Evolutionary conservation across 2,329 filamentous ascomycete species (phyloP), one percentile per base, ranked within the genome.

Genomic region (Neonectria coccinea): DNA sequence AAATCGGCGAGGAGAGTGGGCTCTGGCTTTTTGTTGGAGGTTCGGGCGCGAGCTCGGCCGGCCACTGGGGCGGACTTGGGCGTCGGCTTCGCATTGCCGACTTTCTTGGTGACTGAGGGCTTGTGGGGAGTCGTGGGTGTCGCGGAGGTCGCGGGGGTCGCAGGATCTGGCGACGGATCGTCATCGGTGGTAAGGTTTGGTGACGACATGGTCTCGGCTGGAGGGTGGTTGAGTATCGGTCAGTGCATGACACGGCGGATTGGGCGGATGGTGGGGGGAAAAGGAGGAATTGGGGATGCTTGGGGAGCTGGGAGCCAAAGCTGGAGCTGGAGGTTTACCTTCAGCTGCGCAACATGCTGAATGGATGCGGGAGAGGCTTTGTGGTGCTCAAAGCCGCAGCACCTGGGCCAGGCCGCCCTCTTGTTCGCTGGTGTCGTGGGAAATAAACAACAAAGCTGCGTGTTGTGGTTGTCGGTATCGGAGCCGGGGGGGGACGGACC

Each of bases 1-100:
- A 89, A 89, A 74, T 89, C 87, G 36, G 79, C 79, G 9, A 89
- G 79, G 5, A 89, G 77, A 2, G 83, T 87, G 6, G 79, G 76
- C 58, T 80, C 76, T 6, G 72, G 67, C 55, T 76, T 84, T 56
- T 79, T 83, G 27, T 81, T 77, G 51, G 77, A 77, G 22, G 80
- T 74, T 50, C 78, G 77, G 18, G 76, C 70, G 20, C 79, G 74
- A 20, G 59, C 62, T 41, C 76, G 75, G 20, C 70, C 65, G 9
- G 74, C 77, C 31, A 78, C 78, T 7, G 83, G 82, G 4, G 82
- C 79, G 60, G 81, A 82, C 73, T 82, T 82, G 16, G 83, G 80
- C 5, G 79, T 80, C 61, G 69, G 64, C 11, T 67, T 65, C 33
- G 56, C 66, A 61, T 71, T 61, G 36, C 68, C 57, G 33, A 62